Conservation (phyloP, 495 filamentous ascomycete genomes). For the Hyaloscypha bicolor region DNA sequence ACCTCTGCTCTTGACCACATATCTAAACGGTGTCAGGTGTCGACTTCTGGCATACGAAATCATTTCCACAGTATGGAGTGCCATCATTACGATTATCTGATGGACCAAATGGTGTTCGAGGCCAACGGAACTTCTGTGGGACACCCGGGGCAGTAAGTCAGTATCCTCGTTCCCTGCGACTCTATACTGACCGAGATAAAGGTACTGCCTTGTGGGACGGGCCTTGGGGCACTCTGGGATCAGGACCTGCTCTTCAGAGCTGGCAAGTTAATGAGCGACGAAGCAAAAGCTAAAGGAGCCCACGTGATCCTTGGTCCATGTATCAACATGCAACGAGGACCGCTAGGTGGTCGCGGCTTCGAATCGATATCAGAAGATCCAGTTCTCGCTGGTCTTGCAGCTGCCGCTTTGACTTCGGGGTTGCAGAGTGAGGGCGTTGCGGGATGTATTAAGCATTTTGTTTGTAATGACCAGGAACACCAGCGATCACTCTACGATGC, state of each 20-base stretch:
- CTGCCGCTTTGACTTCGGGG: conserved; percentile 64
- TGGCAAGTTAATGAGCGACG: conserved; percentile 64
- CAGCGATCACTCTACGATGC: conserved; percentile 66
- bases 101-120: conserved; percentile 73
- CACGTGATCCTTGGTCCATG: conserved; percentile 73
- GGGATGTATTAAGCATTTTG: conserved; percentile 77
- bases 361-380: conserved; percentile 78
- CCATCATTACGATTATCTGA: conserved; percentile 67
- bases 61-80: conserved; percentile 56
- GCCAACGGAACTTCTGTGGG: conserved; percentile 70
- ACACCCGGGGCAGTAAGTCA: conserved; percentile 37
- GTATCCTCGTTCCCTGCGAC: too few species aligned
- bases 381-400: conserved; percentile 64
- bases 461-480: conserved; percentile 78
- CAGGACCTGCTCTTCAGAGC: conserved; percentile 59
- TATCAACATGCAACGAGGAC: conserved; percentile 72
- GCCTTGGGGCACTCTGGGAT: conserved; percentile 72
- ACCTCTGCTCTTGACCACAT: too few species aligned
- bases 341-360: conserved; percentile 75
- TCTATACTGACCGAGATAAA: too few species aligned
- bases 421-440: conserved; percentile 68
- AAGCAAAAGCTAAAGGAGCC: conserved; percentile 68
- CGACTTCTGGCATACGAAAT: conserved; percentile 67
- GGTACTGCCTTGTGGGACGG: conserved; percentile 59
- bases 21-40: conserved; percentile 22